A percentile compares a stretch with the other conserved stretches of the same genome.
Conservation (phyloP, 1,284 basidiomycete species). For the Gomphus sp. region DNA sequence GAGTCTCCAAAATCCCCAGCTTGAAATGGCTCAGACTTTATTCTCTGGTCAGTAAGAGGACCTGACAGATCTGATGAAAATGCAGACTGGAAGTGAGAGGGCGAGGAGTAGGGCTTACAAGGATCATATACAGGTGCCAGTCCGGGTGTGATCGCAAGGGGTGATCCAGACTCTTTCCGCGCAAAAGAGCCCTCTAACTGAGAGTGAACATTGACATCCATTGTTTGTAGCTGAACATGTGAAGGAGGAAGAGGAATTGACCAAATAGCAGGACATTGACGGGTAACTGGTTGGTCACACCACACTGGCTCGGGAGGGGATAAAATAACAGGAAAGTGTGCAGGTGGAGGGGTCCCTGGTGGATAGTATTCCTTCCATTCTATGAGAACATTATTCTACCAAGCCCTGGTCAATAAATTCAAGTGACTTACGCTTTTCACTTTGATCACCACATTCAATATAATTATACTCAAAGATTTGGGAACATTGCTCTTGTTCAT, state of each 20-base stretch:
- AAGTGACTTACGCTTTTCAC: not conserved
- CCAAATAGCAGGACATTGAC: not conserved
- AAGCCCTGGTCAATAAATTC: not conserved
- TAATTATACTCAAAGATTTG: slow-evolving; percentile 8
- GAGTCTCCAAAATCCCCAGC: too few species aligned
- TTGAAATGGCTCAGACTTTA: too few species aligned
- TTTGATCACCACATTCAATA: slow-evolving; percentile 1
- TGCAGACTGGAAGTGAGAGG: too few species aligned
- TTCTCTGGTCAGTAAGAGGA: too few species aligned
- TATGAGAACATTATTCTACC: not conserved
- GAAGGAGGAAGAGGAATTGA: not conserved
- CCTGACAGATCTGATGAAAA: too few species aligned
- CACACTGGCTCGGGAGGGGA: not conserved
- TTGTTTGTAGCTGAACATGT: not conserved
- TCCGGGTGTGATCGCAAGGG: too few species aligned
- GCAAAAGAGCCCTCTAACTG: not conserved
- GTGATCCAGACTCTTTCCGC: too few species aligned
- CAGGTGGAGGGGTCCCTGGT: not conserved
- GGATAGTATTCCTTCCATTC: slow-evolving; percentile 3
- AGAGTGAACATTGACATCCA: not conserved
- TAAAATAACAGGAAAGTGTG: not conserved
- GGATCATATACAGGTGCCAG: too few species aligned
- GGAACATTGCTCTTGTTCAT: not conserved
- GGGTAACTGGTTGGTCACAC: not conserved
- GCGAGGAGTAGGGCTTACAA: too few species aligned